Base-by-base conservation (phyloP, 208 protist species). In the Porcisia deanei region DNA sequence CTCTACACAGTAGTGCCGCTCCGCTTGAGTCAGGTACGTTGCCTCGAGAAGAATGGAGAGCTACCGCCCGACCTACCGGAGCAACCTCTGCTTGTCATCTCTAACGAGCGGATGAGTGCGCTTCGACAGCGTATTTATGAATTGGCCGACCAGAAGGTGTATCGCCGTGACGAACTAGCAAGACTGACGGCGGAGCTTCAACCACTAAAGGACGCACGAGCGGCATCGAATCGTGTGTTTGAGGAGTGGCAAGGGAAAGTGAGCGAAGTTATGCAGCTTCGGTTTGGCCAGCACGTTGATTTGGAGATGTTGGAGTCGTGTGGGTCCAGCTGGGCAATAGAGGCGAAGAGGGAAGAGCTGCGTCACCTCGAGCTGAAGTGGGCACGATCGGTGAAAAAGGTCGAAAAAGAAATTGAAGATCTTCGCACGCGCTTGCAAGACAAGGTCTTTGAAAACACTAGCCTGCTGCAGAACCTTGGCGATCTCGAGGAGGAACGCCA, bases 181-280 rank as follows among this genome's bases (percentile, higher is more conserved):
- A 82, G 80, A 43, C 90, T 95, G 87, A 71, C 77, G 20, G 67
- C 71, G 9, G 88, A 95, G 69, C 82, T 95, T 71, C 87, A 94
- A 72, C 73, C 71, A 60, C 82, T 95, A 55, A 94, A 89, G 70
- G 79, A 88, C 5, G 81, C 87, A 59, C 94, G 94, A 75, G 80
- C 87, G 20, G 92, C 88, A 25, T 87, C 92, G n/a, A 84, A 90
- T 45, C 83, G 83, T 14, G 83, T 91, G 2, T 88, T 93, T 70
- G 67, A 84, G 34, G 82, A 94, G 53, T 98, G 95, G 93, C 88
- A 98, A 73, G 87, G 84, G 9, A 90, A 91, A 75, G 92, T 98
- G 30, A 87, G 88, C 68, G 98, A 99, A 63, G 93, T 98, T 47
- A 98, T 99, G 92, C 85, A 98, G 78, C 84, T 99, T 59, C 98